These are phyloP conservation scores for Buddleja alternifolia DNA, from an alignment of 257 asterid genomes.

Conservation along the genomic window DNA sequence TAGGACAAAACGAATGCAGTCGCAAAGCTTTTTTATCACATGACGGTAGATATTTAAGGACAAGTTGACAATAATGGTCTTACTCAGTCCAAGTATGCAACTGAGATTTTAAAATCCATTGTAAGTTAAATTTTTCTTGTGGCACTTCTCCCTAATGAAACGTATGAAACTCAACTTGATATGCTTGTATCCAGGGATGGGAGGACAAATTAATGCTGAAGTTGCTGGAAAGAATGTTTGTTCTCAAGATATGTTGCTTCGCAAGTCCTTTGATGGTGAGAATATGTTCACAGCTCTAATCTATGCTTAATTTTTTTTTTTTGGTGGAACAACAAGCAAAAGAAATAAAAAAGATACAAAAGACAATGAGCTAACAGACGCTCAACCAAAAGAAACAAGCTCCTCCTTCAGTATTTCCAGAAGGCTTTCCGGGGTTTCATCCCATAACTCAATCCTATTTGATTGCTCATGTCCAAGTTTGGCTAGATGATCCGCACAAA, in stretches of 20 bases:
- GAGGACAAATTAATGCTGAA: slow-evolving; percentile 18
- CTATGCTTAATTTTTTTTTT: too few species aligned
- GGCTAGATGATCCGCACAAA: too few species aligned
- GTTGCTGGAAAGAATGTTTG: slow-evolving; percentile 19
- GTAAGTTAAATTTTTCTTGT: not conserved
- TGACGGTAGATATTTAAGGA: not conserved
- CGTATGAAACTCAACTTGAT: not conserved
- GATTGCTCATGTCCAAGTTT: too few species aligned
- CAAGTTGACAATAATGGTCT: slow-evolving; percentile 24
- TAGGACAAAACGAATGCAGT: slow-evolving; percentile 35
- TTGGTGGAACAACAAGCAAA: too few species aligned
- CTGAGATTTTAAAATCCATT: not conserved
- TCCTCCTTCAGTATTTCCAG: too few species aligned
- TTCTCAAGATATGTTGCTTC: slow-evolving; percentile 3
- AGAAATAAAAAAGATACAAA: too few species aligned
- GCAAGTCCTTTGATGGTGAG: slow-evolving; percentile 30
- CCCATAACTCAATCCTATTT: too few species aligned
- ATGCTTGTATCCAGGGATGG: slow-evolving; percentile 23
- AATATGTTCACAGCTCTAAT: slow-evolving; percentile 1
- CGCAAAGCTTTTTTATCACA: not conserved
- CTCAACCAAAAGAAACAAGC: too few species aligned
- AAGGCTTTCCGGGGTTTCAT: too few species aligned
- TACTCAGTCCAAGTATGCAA: slow-evolving; percentile 23
- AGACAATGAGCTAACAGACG: too few species aligned
- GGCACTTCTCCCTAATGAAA: not conserved